Evolutionary conservation across 2,329 filamentous ascomycete genomes (phyloP).

Genomic region (Arthrobotrys pseudoclavata): DNA sequence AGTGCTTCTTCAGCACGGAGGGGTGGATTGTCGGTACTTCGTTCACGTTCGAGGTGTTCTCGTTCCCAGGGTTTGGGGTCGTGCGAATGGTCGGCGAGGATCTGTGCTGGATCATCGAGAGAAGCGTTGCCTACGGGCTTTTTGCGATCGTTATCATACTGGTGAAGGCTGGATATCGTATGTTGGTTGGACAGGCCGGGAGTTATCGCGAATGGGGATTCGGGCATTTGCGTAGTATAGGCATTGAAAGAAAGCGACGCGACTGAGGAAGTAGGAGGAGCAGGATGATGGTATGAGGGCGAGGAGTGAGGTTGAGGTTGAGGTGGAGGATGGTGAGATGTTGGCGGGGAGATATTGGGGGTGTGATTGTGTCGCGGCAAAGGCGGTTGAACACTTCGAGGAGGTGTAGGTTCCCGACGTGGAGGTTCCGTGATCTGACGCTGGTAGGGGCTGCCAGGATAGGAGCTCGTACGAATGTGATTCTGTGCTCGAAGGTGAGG

Average conservation of each 20-base stretch:
- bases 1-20: conserved; percentile 59
- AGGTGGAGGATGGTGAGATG: conserved; percentile 25
- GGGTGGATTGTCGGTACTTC: conserved; percentile 60
- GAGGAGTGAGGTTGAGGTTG: conserved; percentile 56
- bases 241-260: conserved; percentile 62
- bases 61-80: conserved; percentile 50
- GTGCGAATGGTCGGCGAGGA: conserved; percentile 64
- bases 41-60: conserved; percentile 42
- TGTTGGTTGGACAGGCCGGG: conserved; percentile 64
- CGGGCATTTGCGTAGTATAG: conserved; percentile 63
- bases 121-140: conserved; percentile 58
- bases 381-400: conserved; percentile 29
- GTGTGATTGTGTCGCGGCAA: conserved; percentile 16
- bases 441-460: conserved; percentile 51
- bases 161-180: conserved; percentile 64
- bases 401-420: conserved; percentile 48
- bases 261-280: conserved; percentile 60
- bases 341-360: conserved; percentile 43
- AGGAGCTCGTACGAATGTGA: conserved; percentile 50
- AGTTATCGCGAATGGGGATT: conserved; percentile 63
- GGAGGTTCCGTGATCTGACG: conserved; percentile 47
- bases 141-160: conserved; percentile 66
- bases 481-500: conserved; percentile 48
- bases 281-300: conserved; percentile 61
- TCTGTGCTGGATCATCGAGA: conserved; percentile 71